phyloP scores from a whole-genome alignment of 345 rosid genomes.

The Eucalyptus marginata region DNA sequence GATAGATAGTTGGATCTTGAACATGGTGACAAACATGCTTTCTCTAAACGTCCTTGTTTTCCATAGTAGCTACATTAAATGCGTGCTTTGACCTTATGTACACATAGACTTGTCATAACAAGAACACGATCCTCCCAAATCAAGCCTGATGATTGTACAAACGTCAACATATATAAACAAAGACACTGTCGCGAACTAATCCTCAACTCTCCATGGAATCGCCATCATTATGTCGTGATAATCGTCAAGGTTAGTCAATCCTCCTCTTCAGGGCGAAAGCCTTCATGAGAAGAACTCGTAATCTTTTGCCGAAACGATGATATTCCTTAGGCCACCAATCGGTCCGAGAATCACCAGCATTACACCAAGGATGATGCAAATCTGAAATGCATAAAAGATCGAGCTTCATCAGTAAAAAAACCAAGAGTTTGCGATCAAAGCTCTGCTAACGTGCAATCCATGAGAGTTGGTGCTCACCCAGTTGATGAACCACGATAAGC shows the following conservation, averaged over 20 bases:
- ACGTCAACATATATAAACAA: neutral
- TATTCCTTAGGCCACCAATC: constrained; percentile 53
- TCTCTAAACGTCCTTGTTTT: neutral
- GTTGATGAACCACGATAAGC: constrained; percentile 50
- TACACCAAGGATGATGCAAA: constrained; percentile 51
- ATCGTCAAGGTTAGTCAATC: neutral
- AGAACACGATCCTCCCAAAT: neutral
- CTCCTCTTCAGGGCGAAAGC: neutral
- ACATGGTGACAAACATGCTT: neutral
- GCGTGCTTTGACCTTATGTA: neutral
- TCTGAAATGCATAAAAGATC: constrained; percentile 11
- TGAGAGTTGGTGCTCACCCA: constrained; percentile 34
- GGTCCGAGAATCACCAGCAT: constrained; percentile 45
- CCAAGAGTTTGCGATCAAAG: neutral
- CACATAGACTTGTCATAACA: neutral
- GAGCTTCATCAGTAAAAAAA: neutral
- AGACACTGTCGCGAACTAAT: neutral
- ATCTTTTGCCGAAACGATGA: constrained; percentile 35
- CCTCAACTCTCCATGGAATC: neutral
- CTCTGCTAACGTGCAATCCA: too few species aligned
- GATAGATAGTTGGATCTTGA: neutral
- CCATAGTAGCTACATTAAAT: neutral
- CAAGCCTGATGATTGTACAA: neutral
- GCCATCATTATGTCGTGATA: neutral
- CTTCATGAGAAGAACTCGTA: constrained; percentile 40